Evolutionary conservation across 495 filamentous ascomycete species (phyloP).

Genomic region (Talaromyces ruber): DNA sequence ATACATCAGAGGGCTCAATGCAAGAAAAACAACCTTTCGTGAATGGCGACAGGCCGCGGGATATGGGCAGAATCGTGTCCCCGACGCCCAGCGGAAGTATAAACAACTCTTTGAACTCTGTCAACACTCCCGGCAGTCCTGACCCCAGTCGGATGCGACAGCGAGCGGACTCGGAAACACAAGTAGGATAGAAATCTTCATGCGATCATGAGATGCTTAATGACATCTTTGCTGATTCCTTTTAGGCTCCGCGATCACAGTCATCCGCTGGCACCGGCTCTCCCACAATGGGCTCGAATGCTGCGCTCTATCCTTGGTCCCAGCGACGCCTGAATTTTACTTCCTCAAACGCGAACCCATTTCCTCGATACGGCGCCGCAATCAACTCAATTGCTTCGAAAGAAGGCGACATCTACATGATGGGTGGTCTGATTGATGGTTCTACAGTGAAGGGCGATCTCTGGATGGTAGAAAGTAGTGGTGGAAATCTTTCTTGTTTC

Average conservation of each 20-base stretch:
- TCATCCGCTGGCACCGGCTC: slow-evolving; percentile 25
- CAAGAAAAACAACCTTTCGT: slow-evolving; percentile 17
- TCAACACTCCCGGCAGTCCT: slow-evolving; percentile 40
- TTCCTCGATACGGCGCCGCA: slow-evolving; percentile 94
- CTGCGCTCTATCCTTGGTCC: slow-evolving; percentile 90
- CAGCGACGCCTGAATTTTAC: slow-evolving; percentile 81
- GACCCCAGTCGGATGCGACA: slow-evolving; percentile 44
- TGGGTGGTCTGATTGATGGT: slow-evolving; percentile 93
- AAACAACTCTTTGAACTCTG: slow-evolving; percentile 55
- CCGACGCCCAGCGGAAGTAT: slow-evolving; percentile 56
- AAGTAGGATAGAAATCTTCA: slow-evolving; percentile 26
- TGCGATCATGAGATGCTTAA: not conserved
- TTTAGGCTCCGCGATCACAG: slow-evolving; percentile 22
- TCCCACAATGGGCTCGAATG: slow-evolving; percentile 32
- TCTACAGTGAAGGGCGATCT: slow-evolving; percentile 93
- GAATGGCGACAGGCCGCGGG: slow-evolving; percentile 35
- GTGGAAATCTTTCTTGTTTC: slow-evolving; percentile 77
- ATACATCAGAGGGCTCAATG: slow-evolving; percentile 37
- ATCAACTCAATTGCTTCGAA: slow-evolving; percentile 89
- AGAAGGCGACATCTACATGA: slow-evolving; percentile 94
- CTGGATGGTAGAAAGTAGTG: slow-evolving; percentile 92
- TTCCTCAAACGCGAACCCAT: slow-evolving; percentile 73
- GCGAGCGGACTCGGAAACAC: slow-evolving; percentile 41
- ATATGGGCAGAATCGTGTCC: slow-evolving; percentile 34
- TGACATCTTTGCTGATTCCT: not conserved